These are phyloP conservation scores for Coccomyxa sp. DNA, from an alignment of 139 green algal species.

Conservation along the genomic window DNA sequence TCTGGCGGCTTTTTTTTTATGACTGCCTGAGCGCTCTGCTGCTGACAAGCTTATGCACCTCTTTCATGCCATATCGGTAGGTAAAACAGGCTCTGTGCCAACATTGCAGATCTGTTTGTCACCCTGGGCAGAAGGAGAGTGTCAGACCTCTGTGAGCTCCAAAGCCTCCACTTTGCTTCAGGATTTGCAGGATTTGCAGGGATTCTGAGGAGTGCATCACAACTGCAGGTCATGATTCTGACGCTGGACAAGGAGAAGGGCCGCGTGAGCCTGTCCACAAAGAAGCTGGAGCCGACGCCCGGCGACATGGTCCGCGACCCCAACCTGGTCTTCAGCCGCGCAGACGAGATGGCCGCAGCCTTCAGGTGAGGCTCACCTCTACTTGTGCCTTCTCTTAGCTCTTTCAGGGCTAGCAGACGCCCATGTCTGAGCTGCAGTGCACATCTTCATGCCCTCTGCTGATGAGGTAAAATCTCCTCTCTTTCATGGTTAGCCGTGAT, in stretches of 20 bases:
- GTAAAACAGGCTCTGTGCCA: no score
- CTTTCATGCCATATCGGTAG: no score
- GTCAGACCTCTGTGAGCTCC: no score
- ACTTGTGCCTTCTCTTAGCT: background rate
- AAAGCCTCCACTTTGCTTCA: no score
- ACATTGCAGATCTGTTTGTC: no score
- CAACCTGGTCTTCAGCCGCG: slow-evolving; percentile 87
- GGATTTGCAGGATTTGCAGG: no score
- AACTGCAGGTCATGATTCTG: slow-evolving; percentile 89
- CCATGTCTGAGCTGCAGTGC: background rate
- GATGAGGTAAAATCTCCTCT: background rate
- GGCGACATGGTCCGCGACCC: slow-evolving; percentile 96
- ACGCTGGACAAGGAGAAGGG: slow-evolving; percentile 82
- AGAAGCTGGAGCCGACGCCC: slow-evolving; percentile 95
- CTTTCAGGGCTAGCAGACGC: background rate
- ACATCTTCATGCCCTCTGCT: background rate
- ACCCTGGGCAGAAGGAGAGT: no score
- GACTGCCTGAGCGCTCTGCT: no score
- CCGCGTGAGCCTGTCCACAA: slow-evolving; percentile 90
- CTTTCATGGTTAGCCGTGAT: no score
- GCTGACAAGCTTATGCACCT: no score
- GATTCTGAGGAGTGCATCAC: no score
- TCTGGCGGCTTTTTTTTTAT: no score
- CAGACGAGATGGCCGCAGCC: slow-evolving; percentile 89
- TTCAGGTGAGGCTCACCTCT: slow-evolving; percentile 45